A percentile compares a stretch with the other conserved stretches of the same genome.
Evolutionary conservation across 1,284 basidiomycete genomes (phyloP).

Genomic region (Sphaerobolus stellatus): DNA sequence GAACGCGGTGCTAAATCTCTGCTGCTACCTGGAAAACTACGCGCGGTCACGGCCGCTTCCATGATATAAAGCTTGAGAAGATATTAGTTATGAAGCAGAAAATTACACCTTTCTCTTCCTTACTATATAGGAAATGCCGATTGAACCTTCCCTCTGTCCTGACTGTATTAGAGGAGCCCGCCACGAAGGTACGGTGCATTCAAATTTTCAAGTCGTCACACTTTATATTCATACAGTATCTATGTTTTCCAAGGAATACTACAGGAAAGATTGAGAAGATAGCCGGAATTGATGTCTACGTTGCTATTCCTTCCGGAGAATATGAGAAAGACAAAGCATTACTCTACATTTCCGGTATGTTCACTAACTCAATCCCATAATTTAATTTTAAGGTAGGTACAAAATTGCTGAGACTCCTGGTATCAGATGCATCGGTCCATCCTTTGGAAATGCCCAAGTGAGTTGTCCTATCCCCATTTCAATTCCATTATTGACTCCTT

Average conservation of each 20-base stretch:
- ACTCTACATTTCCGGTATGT: slow-evolving; percentile 44
- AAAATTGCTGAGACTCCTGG: not conserved
- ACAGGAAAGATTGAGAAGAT: slow-evolving; percentile 41
- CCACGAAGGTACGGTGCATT: slow-evolving; percentile 5
- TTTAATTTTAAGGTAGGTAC: not conserved
- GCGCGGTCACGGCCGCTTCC: no score
- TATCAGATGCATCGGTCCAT: slow-evolving; percentile 68
- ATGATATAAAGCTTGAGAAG: no score
- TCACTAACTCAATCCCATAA: no score
- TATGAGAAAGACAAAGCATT: slow-evolving; percentile 59
- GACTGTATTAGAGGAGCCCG: slow-evolving; percentile 11
- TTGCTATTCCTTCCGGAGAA: slow-evolving; percentile 39
- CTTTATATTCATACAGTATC: not conserved
- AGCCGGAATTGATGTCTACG: slow-evolving; percentile 48
- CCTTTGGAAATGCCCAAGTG: slow-evolving; percentile 42
- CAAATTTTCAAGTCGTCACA: not conserved
- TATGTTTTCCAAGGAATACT: not conserved
- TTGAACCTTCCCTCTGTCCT: not conserved
- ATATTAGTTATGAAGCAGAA: no score
- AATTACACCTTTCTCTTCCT: no score
- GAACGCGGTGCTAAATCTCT: no score
- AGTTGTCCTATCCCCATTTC: not conserved
- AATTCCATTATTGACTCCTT: not conserved
- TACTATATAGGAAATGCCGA: no score
- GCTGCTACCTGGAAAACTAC: no score